Evolutionary conservation across 2,329 filamentous ascomycete species (phyloP).

Genomic region (Neocucurbitaria cava): DNA sequence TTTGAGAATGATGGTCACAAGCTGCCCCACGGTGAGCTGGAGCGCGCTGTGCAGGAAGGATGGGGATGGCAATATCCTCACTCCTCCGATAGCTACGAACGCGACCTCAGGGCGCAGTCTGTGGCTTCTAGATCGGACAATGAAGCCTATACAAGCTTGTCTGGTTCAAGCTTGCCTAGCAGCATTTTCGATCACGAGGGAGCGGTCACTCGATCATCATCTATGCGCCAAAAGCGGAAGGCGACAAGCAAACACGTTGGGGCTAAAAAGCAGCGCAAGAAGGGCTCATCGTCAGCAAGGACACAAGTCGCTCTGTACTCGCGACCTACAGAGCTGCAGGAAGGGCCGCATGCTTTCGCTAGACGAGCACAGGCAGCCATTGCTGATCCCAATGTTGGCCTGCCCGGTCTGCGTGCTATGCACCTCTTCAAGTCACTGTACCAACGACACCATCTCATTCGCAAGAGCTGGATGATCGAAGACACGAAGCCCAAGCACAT

Average conservation of each 20-base stretch:
- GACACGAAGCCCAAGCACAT: slow-evolving; percentile 87
- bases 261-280: slow-evolving; percentile 64
- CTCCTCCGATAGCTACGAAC: slow-evolving; percentile 76
- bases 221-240: slow-evolving; percentile 50
- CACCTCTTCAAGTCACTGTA: slow-evolving; percentile 98
- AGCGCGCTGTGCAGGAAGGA: slow-evolving; percentile 84
- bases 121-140: slow-evolving; percentile 48
- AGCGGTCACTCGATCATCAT: slow-evolving; percentile 37
- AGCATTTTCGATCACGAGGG: slow-evolving; percentile 34
- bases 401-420: slow-evolving; percentile 79
- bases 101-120: slow-evolving; percentile 72
- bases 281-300: slow-evolving; percentile 56
- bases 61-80: slow-evolving; percentile 97
- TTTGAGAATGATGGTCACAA: slow-evolving; percentile 84
- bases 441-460: slow-evolving; percentile 88
- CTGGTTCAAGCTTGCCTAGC: slow-evolving; percentile 24
- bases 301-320: slow-evolving; percentile 54
- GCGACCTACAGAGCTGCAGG: slow-evolving; percentile 62
- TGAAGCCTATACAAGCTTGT: slow-evolving; percentile 39
- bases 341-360: slow-evolving; percentile 86
- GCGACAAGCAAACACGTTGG: slow-evolving; percentile 46
- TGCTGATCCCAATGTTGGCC: slow-evolving; percentile 79
- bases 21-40: slow-evolving; percentile 81
- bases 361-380: slow-evolving; percentile 83
- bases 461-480: slow-evolving; percentile 86